Base-by-base conservation (phyloP, 2,329 filamentous ascomycete species). In the Cryphonectria carpinicola region DNA sequence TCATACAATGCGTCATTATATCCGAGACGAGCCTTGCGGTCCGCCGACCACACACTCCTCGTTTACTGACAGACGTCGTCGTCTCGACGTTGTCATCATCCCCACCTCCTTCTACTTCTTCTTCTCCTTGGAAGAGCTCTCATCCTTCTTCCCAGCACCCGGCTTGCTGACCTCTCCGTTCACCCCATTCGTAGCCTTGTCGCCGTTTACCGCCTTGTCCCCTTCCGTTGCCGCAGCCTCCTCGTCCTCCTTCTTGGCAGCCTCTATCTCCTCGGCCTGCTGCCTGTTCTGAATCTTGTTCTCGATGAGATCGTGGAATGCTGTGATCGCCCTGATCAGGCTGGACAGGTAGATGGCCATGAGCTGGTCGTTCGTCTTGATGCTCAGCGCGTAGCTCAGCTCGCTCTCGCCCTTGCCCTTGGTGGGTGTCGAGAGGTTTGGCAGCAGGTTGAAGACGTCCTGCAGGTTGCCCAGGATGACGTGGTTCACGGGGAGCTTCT, bases 241-340 rank as follows among this genome's bases (percentile, higher is more conserved):
- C 78, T 92, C 92, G 65, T 86, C 86, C 61, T 91, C 90, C 79
- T 94, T 93, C 84, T 93, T 93, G 78, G 92, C 89, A 62, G 86
- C 88, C 76, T 98, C 95, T 84, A 95, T 95, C 79, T 99, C 96
- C 79, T 98, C 96, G 78, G 97, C 93, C 81, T 97, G 93, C 83
- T 98, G 95, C 81, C 95, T 89, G 84, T 99, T 99, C 85, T 98
- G 95, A 76, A 98, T 98, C 88, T 99, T 99, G 86, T 99, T 99
- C 86, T 99, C 96, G 75, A 99, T 99, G 76, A 99, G 84, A 80
- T 99, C 96, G 81, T 99, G 96, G 91, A 98, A 99, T 10, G 96
- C 96, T 17, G 96, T 98, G 79, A 99, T 99, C 70, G 96, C 96
- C 73, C 96, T 89, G 82, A 99, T 98, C 85, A 98, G 85, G 84